Evolutionary conservation across 2,329 filamentous ascomycete genomes (phyloP), one percentile per base, ranked within the genome.

Genomic region (Arthrobotrys sinensis): DNA sequence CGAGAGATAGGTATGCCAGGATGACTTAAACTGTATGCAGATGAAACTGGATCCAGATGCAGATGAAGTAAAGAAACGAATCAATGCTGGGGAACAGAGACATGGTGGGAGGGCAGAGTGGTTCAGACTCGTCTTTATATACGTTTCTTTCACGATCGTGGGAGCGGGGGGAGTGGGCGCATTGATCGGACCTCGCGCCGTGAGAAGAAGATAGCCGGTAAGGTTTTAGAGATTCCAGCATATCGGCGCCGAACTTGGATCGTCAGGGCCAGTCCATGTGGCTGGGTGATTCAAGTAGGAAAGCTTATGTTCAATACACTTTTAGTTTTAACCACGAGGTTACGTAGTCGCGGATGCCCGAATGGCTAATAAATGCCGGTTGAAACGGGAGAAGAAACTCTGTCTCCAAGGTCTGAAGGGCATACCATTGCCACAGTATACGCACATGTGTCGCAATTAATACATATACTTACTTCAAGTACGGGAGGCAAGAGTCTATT

Each of bases 81-180:
- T 36, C 14, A 57, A 65, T 65, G 68, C 68, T 57, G 48, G 36
- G 5, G 43, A 34, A 19, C 10, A 65, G 45, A 71, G 38, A 65
- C 55, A 64, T n/a, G 40, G 34, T 46, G 21, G 28, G 12, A 16
- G 24, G 43, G 21, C 24, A 34, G 55, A 34, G 55, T 52, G 68
- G 43, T 55, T 72, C 57, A 64, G 53, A 38, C 21, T 43, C 32
- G 48, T 43, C 48, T 11, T 57, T 68, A 68, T 68, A 68, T 68
- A 68, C 16, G 21, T 57, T 57, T 60, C 16, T 7, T 34, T 63
- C 28, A 52, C 52, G 66, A 70, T 63, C 21, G 21, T n/a, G 16
- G 24, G n/a, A 7, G n/a, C 36, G 24, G 1, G 7, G 40, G 19
- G n/a, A 16, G 24, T 19, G 34, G 65, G 28, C 36, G 65, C 65